A percentile compares a stretch with the other conserved stretches of the same genome.
phyloP scores from a whole-genome alignment of 1,284 basidiomycete species.

The Pascua sp. region DNA sequence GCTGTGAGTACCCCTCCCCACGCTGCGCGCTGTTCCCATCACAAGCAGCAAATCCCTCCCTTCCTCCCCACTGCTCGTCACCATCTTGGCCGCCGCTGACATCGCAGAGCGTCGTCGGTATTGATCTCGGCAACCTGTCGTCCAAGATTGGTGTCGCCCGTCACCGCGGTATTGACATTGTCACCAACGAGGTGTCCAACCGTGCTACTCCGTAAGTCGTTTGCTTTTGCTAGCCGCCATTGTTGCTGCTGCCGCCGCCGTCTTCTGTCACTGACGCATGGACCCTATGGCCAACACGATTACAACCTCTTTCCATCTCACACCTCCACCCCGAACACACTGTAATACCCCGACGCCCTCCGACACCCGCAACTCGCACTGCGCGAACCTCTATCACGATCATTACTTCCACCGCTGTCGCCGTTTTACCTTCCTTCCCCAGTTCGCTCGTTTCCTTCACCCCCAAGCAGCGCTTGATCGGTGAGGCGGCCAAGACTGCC shows the following conservation, averaged over 20 bases:
- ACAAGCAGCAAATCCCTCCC: neutral
- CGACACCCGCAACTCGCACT: too few relatives aligned
- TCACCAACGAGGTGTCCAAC: constrained; percentile 92
- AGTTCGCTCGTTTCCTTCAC: constrained; percentile 92
- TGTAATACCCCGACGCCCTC: neutral
- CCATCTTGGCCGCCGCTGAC: neutral
- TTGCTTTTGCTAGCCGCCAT: neutral
- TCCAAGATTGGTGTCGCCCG: constrained; percentile 93
- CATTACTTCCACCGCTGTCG: neutral
- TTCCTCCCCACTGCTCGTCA: neutral
- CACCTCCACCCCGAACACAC: neutral
- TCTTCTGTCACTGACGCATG: neutral
- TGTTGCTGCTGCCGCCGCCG: neutral
- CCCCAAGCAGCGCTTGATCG: constrained; percentile 77
- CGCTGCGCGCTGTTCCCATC: neutral
- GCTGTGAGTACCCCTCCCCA: neutral
- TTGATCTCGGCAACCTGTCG: constrained; percentile 83
- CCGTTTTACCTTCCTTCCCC: neutral
- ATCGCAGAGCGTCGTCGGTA: constrained; percentile 67
- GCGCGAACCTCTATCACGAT: neutral
- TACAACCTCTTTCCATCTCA: neutral
- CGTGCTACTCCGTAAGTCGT: constrained; percentile 77
- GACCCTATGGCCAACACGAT: neutral
- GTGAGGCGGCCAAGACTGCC: constrained; percentile 89
- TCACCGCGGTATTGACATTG: constrained; percentile 90